These are phyloP conservation scores for Lonicera japonica DNA, from an alignment of 129 eudicot genomes.

Conservation along the genomic window DNA sequence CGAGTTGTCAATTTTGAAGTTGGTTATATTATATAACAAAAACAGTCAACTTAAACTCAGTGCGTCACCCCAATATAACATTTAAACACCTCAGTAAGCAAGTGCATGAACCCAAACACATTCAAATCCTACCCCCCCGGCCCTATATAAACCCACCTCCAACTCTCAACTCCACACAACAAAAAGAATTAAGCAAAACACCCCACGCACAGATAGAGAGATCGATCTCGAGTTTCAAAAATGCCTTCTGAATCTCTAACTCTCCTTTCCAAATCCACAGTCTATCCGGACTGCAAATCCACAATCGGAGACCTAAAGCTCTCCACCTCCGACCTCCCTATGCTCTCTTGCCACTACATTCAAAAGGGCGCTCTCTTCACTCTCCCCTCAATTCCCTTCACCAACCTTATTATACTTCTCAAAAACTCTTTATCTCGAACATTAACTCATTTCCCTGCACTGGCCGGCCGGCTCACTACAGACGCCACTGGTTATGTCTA, in stretches of 20 bases:
- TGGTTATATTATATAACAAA: background rate
- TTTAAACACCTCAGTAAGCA: background rate
- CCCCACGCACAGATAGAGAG: no score
- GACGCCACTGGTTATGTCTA: constrained; percentile 54
- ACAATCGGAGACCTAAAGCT: constrained; percentile 41
- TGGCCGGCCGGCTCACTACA: constrained; percentile 68
- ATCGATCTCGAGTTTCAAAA: no score
- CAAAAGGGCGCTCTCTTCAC: constrained; percentile 73
- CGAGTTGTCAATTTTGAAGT: no score
- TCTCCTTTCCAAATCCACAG: constrained; percentile 1
- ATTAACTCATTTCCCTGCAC: constrained; percentile 61
- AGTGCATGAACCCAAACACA: constrained; percentile 16
- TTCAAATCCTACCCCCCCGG: background rate
- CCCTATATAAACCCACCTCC: constrained; percentile 8
- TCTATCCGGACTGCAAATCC: constrained; percentile 20
- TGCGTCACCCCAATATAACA: background rate
- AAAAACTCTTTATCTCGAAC: constrained; percentile 33
- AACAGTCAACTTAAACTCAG: no score
- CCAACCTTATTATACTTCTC: constrained; percentile 32
- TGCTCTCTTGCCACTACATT: constrained; percentile 84
- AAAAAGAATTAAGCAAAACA: background rate
- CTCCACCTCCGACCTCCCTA: constrained; percentile 79
- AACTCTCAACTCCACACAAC: constrained; percentile 10
- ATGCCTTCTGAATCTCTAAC: constrained; percentile 2
- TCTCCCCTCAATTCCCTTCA: constrained; percentile 24